Conservation (phyloP, 495 filamentous ascomycete genomes). For the Melanomma pulvis-pyrius region DNA sequence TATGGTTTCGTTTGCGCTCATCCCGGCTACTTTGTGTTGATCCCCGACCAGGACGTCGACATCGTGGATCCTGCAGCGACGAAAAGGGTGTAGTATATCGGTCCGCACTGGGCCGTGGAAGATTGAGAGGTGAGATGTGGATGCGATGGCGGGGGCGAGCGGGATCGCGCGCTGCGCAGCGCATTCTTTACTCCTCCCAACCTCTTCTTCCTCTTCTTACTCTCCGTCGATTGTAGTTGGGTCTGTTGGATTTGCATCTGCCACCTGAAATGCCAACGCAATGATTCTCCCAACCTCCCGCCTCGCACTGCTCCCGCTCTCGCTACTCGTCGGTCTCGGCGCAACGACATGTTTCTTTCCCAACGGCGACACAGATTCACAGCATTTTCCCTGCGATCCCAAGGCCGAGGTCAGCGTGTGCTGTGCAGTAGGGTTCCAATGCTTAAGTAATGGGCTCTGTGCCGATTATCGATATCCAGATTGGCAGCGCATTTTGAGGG, state of each 20-base stretch:
- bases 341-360: conserved; percentile 19
- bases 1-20: neutral
- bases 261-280: no score
- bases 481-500: conserved; percentile 13
- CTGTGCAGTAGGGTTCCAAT: conserved; percentile 14
- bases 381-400: conserved; percentile 10
- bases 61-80: neutral
- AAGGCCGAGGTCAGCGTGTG: conserved; percentile 6
- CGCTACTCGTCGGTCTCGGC: neutral
- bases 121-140: no score
- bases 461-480: conserved; percentile 18
- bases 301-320: conserved; percentile 1
- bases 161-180: no score
- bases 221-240: neutral
- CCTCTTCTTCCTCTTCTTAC: neutral
- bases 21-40: neutral
- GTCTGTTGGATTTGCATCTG: neutral
- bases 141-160: no score
- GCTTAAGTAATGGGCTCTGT: conserved; percentile 29
- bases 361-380: conserved; percentile 9
- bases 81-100: neutral
- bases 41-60: no score
- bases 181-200: neutral
- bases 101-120: neutral
- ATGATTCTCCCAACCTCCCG: neutral